Conservation (phyloP, 345 rosid species). For the Linum lewisii region DNA sequence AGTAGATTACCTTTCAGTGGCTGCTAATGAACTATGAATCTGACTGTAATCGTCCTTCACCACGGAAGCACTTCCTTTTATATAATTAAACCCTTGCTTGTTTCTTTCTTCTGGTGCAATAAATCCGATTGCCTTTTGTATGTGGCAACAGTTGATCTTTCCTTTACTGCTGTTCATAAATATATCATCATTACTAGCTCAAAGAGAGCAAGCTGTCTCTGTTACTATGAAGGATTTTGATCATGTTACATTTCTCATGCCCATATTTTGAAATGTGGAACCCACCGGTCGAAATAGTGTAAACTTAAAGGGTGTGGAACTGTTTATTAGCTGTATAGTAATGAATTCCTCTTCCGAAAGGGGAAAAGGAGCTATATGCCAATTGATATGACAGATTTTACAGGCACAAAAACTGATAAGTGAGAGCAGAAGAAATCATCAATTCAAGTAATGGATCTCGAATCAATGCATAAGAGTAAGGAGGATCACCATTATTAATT, state of each 20-base stretch:
- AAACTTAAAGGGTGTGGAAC: not conserved
- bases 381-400: not conserved
- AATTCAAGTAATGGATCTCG: not conserved
- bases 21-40: too few species aligned
- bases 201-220: too few species aligned
- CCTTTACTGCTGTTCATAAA: not conserved
- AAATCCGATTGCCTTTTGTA: too few species aligned
- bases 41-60: too few species aligned
- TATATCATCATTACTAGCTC: not conserved
- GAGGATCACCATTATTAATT: not conserved
- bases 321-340: not conserved
- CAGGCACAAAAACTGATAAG: not conserved
- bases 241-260: not conserved
- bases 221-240: too few species aligned
- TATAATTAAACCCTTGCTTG: too few species aligned
- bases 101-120: too few species aligned
- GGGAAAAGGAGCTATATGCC: not conserved
- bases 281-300: too few species aligned
- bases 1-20: too few species aligned
- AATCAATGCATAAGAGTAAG: not conserved
- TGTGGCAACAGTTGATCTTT: not conserved
- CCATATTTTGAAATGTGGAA: not conserved
- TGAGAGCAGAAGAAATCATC: not conserved
- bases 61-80: too few species aligned
- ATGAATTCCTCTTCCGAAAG: not conserved